These are phyloP conservation scores for Leucoagaricus sp. DNA, from an alignment of 1,284 basidiomycete species.

Conservation along the genomic window DNA sequence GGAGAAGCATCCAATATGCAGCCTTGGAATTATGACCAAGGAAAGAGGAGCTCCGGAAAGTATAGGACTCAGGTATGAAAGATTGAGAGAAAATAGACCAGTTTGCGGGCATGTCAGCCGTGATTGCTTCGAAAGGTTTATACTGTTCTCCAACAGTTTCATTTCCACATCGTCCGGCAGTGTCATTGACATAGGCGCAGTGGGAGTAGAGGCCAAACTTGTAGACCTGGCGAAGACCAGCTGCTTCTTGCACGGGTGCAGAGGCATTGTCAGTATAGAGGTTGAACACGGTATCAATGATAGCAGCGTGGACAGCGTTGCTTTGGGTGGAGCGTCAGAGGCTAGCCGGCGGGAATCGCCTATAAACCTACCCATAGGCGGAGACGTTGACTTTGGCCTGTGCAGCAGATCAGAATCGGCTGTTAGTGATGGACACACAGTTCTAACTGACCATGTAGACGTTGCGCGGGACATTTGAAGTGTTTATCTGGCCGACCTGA, in stretches of 20 bases:
- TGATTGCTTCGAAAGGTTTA: conserved; percentile 60
- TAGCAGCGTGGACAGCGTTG: conserved; percentile 12
- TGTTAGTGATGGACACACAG: conserved; percentile 16
- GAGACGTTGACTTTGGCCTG: conserved; percentile 73
- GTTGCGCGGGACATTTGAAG: conserved; percentile 65
- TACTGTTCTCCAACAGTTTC: conserved; percentile 58
- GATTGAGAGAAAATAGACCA: conserved; percentile 58
- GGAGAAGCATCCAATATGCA: conserved; percentile 74
- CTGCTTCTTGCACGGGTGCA: conserved; percentile 53
- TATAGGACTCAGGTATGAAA: conserved; percentile 49
- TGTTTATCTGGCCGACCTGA: conserved; percentile 82
- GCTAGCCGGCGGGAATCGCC: background rate
- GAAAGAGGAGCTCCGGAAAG: conserved; percentile 63
- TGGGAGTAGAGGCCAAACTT: conserved; percentile 77
- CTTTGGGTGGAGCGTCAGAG: background rate
- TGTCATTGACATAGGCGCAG: conserved; percentile 66
- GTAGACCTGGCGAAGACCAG: conserved; percentile 71
- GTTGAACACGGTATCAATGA: conserved; percentile 39
- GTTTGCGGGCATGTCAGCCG: conserved; percentile 64
- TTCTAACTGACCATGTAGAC: conserved; percentile 63
- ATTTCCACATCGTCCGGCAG: conserved; percentile 66
- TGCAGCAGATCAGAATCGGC: conserved; percentile 10
- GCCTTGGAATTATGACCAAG: conserved; percentile 63
- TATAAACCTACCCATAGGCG: conserved; percentile 57
- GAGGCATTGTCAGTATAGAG: conserved; percentile 72